These are phyloP conservation scores for Ochromonas danica DNA, from an alignment of 108 stramenopile genomes.

Conservation along the genomic window DNA sequence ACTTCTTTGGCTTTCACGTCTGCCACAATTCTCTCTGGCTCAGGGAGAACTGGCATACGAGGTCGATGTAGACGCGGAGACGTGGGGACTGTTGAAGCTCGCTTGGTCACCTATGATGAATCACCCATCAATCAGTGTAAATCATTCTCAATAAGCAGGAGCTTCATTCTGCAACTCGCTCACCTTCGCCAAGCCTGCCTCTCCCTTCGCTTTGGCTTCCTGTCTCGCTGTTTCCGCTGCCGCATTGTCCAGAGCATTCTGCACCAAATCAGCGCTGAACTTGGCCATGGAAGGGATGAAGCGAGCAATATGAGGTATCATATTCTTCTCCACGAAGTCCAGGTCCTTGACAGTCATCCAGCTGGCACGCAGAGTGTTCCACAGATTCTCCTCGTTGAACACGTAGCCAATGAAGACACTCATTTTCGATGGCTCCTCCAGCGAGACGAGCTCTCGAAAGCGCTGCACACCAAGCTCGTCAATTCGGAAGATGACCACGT, in stretches of 20 bases:
- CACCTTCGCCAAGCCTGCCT: constrained; percentile 44
- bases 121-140: not conserved
- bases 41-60: constrained; percentile 51
- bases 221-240: constrained; percentile 40
- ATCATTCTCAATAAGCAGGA: too few relatives aligned
- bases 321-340: constrained; percentile 30
- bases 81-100: constrained; percentile 35
- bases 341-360: constrained; percentile 52
- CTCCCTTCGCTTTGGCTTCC: constrained; percentile 38
- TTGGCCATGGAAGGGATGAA: constrained; percentile 38
- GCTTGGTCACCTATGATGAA: not conserved
- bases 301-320: constrained; percentile 22
- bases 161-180: too few relatives aligned
- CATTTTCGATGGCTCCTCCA: constrained; percentile 59
- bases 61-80: constrained; percentile 44
- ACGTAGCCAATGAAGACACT: constrained; percentile 48
- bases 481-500: constrained; percentile 57
- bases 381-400: constrained; percentile 47
- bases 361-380: constrained; percentile 15
- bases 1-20: constrained; percentile 38
- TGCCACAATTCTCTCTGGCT: constrained; percentile 55
- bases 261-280: constrained; percentile 35
- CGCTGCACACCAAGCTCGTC: constrained; percentile 56
- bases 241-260: constrained; percentile 32
- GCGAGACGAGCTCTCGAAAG: constrained; percentile 40